A percentile compares a stretch with the other conserved stretches of the same genome.
Evolutionary conservation across 208 protist genomes (phyloP).

Genomic region (Wallacemonas sp.): DNA sequence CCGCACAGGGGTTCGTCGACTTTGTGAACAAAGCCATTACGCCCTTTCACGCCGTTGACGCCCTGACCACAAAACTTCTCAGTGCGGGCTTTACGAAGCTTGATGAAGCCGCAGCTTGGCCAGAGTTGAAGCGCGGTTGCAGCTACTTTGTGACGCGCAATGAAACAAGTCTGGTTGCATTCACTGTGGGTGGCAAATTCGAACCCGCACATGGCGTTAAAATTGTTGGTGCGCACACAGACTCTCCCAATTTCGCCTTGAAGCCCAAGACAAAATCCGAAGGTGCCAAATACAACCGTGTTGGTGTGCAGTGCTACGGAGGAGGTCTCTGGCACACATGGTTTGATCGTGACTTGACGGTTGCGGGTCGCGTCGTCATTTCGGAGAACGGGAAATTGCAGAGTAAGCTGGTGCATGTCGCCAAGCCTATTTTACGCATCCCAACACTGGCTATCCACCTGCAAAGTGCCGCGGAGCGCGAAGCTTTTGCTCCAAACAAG

Average conservation of each 20-base stretch:
- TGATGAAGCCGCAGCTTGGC: conserved; percentile 62
- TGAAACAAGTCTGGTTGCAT: conserved; percentile 95
- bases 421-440: conserved; percentile 94
- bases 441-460: conserved; percentile 97
- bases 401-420: conserved; percentile 68
- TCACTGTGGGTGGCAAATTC: conserved; percentile 94
- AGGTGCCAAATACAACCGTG: conserved; percentile 51
- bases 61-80: conserved; percentile 40
- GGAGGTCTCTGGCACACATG: conserved; percentile 90
- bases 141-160: conserved; percentile 98
- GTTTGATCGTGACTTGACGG: conserved; percentile 90
- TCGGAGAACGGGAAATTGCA: conserved; percentile 25
- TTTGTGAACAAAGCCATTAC: conserved; percentile 72
- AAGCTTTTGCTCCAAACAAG: conserved; percentile 93
- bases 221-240: conserved; percentile 97
- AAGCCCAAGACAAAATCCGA: conserved; percentile 62
- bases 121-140: conserved; percentile 58
- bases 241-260: conserved; percentile 93
- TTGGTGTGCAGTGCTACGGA: conserved; percentile 87
- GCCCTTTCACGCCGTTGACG: conserved; percentile 81
- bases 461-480: conserved; percentile 63
- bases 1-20: conserved; percentile 60
- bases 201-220: conserved; percentile 83
- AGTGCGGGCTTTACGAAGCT: conserved; percentile 57
- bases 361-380: conserved; percentile 83